Evolutionary conservation across 2,329 filamentous ascomycete species (phyloP).

Genomic region (Penicillium sp.): DNA sequence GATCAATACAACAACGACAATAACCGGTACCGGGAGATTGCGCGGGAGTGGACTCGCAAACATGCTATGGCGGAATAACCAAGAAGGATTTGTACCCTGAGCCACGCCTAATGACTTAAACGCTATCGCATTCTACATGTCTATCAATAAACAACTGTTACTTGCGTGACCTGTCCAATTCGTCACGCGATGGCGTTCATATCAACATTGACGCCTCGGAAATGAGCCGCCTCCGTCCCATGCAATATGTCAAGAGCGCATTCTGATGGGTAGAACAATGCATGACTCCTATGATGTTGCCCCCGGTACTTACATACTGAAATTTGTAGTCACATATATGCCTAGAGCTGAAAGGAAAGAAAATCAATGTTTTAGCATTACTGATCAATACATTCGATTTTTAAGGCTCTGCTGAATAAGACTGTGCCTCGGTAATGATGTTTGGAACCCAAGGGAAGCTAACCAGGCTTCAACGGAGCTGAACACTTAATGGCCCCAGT

Average conservation of each 20-base stretch:
- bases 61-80: constrained; percentile 59
- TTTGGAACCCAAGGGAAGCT: not conserved
- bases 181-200: not conserved
- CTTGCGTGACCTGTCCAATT: not conserved
- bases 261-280: not conserved
- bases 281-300: not conserved
- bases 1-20: constrained; percentile 75
- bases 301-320: no score
- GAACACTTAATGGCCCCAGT: no score
- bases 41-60: constrained; percentile 69
- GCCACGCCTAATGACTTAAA: constrained; percentile 11
- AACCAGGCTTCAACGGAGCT: not conserved
- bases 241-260: not conserved
- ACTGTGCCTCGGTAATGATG: not conserved
- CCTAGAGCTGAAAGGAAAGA: not conserved
- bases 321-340: not conserved
- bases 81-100: not conserved
- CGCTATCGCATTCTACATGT: constrained; percentile 5
- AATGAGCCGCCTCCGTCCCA: no score
- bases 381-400: not conserved
- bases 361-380: not conserved
- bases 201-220: no score
- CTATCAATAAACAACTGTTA: not conserved
- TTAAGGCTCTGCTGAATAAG: not conserved
- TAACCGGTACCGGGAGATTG: constrained; percentile 71